phyloP scores from a whole-genome alignment of 2,329 filamentous ascomycete genomes.

The Cladosporium velox region DNA sequence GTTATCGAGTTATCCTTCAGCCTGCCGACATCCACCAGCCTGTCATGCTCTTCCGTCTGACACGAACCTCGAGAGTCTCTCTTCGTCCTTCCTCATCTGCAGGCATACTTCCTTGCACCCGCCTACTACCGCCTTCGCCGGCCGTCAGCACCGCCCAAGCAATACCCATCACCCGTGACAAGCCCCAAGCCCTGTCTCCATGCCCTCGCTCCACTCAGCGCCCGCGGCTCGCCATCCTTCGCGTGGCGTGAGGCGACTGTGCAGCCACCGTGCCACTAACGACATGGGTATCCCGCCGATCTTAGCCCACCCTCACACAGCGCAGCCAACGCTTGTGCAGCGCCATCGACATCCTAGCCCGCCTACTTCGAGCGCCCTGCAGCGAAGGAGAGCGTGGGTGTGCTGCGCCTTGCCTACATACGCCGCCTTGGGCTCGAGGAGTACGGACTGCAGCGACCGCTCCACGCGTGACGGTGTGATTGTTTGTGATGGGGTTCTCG shows the following conservation, averaged over 20 bases:
- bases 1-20: too few species aligned
- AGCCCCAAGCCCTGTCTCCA: not conserved
- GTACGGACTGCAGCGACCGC: not conserved
- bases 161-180: not conserved
- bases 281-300: slow-evolving; percentile 5
- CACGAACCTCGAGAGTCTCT: not conserved
- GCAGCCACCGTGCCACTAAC: slow-evolving; percentile 9
- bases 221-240: slow-evolving; percentile 3
- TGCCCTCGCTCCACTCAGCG: not conserved
- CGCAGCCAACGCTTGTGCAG: slow-evolving; percentile 7
- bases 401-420: not conserved
- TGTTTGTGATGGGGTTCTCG: not conserved
- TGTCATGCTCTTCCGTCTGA: not conserved
- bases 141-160: slow-evolving; percentile 1
- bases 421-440: not conserved
- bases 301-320: not conserved
- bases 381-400: not conserved
- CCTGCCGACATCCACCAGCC: not conserved
- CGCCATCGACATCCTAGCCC: not conserved
- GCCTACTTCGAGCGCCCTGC: slow-evolving; percentile 8
- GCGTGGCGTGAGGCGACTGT: slow-evolving; percentile 7
- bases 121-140: not conserved
- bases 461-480: not conserved
- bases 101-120: not conserved
- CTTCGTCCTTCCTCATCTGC: not conserved